A percentile compares a stretch with the other conserved stretches of the same genome.
Evolutionary conservation across 345 rosid species (phyloP).

Genomic region (Rhodomyrtus tomentosa): DNA sequence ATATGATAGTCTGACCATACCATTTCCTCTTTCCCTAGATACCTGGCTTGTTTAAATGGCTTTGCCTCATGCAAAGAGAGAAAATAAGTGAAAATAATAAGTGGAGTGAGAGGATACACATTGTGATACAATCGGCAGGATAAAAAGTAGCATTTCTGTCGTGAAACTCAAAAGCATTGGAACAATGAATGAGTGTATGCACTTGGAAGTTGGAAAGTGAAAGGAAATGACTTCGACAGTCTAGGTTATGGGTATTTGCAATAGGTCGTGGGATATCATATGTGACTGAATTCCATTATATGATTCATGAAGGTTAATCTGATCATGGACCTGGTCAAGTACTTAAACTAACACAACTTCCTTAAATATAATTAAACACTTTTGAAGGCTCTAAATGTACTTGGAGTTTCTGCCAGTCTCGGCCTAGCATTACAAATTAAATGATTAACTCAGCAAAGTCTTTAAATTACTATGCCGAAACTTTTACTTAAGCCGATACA

Average conservation of each 20-base stretch:
- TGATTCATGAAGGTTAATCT: neutral
- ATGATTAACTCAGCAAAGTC: neutral
- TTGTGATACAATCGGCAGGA: neutral
- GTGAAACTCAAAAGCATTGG: neutral
- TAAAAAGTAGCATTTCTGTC: neutral
- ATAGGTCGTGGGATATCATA: neutral
- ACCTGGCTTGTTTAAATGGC: neutral
- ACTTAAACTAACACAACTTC: neutral
- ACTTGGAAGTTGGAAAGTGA: neutral
- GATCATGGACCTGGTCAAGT: neutral
- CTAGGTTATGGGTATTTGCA: neutral
- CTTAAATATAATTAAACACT: neutral
- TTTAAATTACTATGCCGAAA: neutral
- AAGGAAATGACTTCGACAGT: neutral
- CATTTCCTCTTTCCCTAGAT: neutral
- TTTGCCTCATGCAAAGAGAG: neutral
- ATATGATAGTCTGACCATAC: neutral
- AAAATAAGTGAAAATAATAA: neutral
- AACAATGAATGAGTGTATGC: neutral
- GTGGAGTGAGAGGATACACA: neutral
- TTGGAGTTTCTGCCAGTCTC: neutral
- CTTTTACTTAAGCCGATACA: neutral
- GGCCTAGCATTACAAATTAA: neutral
- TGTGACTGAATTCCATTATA: neutral
- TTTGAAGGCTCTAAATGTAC: neutral